Base-by-base conservation (phyloP, 1,284 basidiomycete species). In the Apiotrichum veenhuisii region DNA sequence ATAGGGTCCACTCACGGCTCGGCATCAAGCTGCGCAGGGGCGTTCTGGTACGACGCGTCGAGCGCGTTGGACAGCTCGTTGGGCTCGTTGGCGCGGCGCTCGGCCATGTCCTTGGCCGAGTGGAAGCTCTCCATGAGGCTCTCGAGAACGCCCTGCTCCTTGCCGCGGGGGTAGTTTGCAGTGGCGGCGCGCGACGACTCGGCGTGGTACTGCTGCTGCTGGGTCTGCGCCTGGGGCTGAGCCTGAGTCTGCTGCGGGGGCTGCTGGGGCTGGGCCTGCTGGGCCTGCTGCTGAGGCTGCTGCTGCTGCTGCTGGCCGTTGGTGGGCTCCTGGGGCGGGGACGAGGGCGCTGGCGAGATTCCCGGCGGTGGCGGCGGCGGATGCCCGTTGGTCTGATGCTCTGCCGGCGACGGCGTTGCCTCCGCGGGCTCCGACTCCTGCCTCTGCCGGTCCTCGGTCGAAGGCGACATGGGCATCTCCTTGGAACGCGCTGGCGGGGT, bases 41-140 rank as follows among this genome's bases (percentile, higher is more conserved):
- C 85, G 69, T 85, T 90, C 44, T 87, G 82, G 71, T 90, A 91
- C 53, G 93, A 88, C 25, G 88, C 86, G 71, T 98, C 93, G 52
- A 99, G 83, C 67, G 96, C 85, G 72, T 92, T 88, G 79, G 95
- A 89, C 44, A 96, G 85, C 73, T 94, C 86, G 64, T 91, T 90
- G 49, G 90, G 79, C 73, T 92, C 89, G 50, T 87, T 86, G 79
- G 92, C 87, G 34, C 89, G 85, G 71, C 89, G 82, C 37, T 88
- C 84, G 62, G 91, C 55, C 53, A 62, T 45, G 40, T 61, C 61
- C 57, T 63, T 98, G 62, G 91, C 92, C 48, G 84, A 88, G 78
- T 98, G 95, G 72, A 98, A 98, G 47, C 91, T 94, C 34, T 88
- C 85, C 42, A 98, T 94, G 52, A 99, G 82, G 73, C 97, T 94